phyloP scores from a whole-genome alignment of 495 filamentous ascomycete species.

The Letharia columbiana region DNA sequence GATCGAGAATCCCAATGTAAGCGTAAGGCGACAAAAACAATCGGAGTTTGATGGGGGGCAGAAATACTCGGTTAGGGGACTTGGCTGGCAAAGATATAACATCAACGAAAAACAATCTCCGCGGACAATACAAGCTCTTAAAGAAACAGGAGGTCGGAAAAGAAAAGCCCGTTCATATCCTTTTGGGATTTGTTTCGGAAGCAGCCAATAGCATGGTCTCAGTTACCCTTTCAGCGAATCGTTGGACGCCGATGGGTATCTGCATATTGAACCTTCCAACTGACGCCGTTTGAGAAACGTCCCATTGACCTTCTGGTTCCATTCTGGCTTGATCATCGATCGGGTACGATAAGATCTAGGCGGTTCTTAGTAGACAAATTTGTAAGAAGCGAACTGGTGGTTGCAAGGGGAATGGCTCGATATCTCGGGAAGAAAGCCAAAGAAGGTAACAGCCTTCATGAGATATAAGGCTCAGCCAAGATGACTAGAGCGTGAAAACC shows the following conservation, averaged over 20 bases:
- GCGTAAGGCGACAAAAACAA: no score
- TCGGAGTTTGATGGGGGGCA: no score
- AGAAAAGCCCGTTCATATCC: neutral
- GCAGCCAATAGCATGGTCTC: neutral
- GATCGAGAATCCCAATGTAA: no score
- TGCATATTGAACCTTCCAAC: neutral
- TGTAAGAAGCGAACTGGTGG: neutral
- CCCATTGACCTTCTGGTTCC: neutral
- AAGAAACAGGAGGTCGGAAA: no score
- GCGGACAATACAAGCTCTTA: no score
- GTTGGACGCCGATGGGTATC: neutral
- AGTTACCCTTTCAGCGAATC: neutral
- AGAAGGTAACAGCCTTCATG: neutral
- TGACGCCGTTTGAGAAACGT: neutral
- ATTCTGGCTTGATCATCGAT: neutral
- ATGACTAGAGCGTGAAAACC: neutral
- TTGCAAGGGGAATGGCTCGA: neutral
- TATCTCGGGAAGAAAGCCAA: neutral
- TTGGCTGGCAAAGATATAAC: no score
- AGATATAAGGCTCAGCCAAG: neutral
- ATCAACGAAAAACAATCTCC: no score
- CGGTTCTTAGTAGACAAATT: neutral
- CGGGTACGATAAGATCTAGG: neutral
- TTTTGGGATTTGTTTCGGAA: constrained; percentile 3
- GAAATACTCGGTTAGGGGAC: no score